These are phyloP conservation scores for Rhodotorula sp. DNA, from an alignment of 1,284 basidiomycete genomes.

Conservation along the genomic window DNA sequence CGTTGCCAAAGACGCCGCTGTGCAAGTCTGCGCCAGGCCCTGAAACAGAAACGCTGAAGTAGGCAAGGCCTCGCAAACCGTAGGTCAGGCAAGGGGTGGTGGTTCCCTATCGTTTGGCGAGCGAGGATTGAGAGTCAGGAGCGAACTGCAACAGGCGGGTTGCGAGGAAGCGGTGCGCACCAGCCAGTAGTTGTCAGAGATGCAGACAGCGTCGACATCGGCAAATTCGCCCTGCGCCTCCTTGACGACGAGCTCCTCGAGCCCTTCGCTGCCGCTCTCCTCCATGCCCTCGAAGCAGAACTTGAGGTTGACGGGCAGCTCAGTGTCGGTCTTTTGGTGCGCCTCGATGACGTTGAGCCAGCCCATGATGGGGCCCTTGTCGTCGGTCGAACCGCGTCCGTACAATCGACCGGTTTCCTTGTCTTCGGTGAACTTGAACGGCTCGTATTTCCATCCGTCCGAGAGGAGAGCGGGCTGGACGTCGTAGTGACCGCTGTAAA, in stretches of 20 bases:
- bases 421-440: conserved; percentile 75
- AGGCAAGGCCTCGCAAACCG: conserved; percentile 72
- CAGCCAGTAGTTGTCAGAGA: conserved; percentile 53
- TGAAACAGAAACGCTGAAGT: conserved; percentile 78
- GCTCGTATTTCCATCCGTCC: conserved; percentile 63
- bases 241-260: conserved; percentile 81
- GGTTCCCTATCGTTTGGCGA: conserved; percentile 43
- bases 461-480: conserved; percentile 49
- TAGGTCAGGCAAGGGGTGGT: conserved; percentile 49
- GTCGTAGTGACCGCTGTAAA: conserved; percentile 47
- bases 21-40: conserved; percentile 90
- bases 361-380: conserved; percentile 69
- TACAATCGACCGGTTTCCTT: conserved; percentile 69
- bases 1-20: conserved; percentile 60
- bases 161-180: background rate
- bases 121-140: too few species aligned
- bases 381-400: conserved; percentile 87
- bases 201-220: conserved; percentile 92
- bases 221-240: conserved; percentile 84
- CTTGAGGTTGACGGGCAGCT: conserved; percentile 88
- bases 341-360: conserved; percentile 84
- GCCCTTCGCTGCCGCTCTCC: conserved; percentile 87
- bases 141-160: background rate
- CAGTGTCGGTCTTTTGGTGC: conserved; percentile 67
- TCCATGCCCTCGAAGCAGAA: conserved; percentile 99